phyloP scores from a whole-genome alignment of 2,329 filamentous ascomycete species.

The Colletotrichum endophyticum region DNA sequence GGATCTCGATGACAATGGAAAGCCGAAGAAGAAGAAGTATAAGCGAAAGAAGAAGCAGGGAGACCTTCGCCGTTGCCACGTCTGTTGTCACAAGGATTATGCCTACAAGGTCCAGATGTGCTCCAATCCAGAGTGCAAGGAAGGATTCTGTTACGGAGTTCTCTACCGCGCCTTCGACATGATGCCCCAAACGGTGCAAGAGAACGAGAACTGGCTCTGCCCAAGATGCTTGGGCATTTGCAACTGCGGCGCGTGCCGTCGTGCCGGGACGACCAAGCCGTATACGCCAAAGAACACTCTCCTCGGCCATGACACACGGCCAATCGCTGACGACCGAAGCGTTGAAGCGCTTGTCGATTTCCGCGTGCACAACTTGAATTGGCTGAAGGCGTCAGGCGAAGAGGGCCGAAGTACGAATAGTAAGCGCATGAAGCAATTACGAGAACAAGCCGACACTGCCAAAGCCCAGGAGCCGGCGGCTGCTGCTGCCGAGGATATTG shows the following conservation, averaged over 20 bases:
- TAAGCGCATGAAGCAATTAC: slow-evolving; percentile 61
- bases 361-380: slow-evolving; percentile 83
- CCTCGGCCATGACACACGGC: slow-evolving; percentile 88
- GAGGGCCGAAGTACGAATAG: slow-evolving; percentile 62
- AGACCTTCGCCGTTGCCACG: slow-evolving; percentile 72
- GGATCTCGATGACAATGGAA: slow-evolving; percentile 68
- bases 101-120: slow-evolving; percentile 87
- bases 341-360: slow-evolving; percentile 93
- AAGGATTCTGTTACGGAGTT: slow-evolving; percentile 91
- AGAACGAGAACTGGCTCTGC: slow-evolving; percentile 84
- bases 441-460: slow-evolving; percentile 60
- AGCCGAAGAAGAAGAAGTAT: slow-evolving; percentile 65
- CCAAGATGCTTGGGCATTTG: slow-evolving; percentile 87
- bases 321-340: slow-evolving; percentile 88
- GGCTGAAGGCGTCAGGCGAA: slow-evolving; percentile 70
- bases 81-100: slow-evolving; percentile 81
- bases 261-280: slow-evolving; percentile 68
- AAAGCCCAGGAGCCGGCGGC: slow-evolving; percentile 53
- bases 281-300: slow-evolving; percentile 88
- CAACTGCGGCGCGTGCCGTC: slow-evolving; percentile 82
- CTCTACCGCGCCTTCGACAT: slow-evolving; percentile 91
- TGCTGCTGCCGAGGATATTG: slow-evolving; percentile 24
- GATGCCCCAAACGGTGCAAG: slow-evolving; percentile 82
- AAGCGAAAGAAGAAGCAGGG: slow-evolving; percentile 59
- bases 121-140: slow-evolving; percentile 69